phyloP scores from a whole-genome alignment of 2,329 filamentous ascomycete genomes.

The Phialemonium atrogriseum region DNA sequence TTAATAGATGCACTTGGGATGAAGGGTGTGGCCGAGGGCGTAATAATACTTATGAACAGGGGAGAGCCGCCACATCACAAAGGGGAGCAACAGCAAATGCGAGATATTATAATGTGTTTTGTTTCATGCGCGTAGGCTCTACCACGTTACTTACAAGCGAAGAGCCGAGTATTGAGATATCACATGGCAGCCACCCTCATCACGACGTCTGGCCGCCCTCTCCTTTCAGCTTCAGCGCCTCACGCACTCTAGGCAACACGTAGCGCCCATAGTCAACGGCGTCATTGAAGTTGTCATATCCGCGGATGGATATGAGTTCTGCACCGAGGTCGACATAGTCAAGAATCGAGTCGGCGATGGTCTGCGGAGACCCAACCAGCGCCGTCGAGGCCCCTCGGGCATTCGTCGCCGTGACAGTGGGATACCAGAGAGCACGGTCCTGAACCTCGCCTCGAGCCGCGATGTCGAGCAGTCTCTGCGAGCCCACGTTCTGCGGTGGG shows the following conservation, averaged over 20 bases:
- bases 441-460: constrained; percentile 47
- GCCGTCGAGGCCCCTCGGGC: constrained; percentile 51
- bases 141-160: too few relatives aligned
- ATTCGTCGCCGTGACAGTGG: constrained; percentile 52
- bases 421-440: constrained; percentile 55
- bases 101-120: too few relatives aligned
- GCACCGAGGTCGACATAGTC: constrained; percentile 49
- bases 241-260: constrained; percentile 41
- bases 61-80: too few relatives aligned
- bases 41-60: too few relatives aligned
- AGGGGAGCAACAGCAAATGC: too few relatives aligned
- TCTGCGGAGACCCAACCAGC: constrained; percentile 44
- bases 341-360: constrained; percentile 43
- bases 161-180: too few relatives aligned
- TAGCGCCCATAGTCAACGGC: constrained; percentile 51
- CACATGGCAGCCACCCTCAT: too few relatives aligned
- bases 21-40: too few relatives aligned
- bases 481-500: constrained; percentile 49
- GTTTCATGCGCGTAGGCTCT: too few relatives aligned
- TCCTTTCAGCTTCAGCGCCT: constrained; percentile 21
- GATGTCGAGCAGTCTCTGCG: constrained; percentile 49
- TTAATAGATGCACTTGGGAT: too few relatives aligned
- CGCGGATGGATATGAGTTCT: constrained; percentile 51
- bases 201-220: too few relatives aligned
- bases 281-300: constrained; percentile 54